Evolutionary conservation across 805 yeast genomes (phyloP).

Genomic region (Pichia nanzhaoensis): DNA sequence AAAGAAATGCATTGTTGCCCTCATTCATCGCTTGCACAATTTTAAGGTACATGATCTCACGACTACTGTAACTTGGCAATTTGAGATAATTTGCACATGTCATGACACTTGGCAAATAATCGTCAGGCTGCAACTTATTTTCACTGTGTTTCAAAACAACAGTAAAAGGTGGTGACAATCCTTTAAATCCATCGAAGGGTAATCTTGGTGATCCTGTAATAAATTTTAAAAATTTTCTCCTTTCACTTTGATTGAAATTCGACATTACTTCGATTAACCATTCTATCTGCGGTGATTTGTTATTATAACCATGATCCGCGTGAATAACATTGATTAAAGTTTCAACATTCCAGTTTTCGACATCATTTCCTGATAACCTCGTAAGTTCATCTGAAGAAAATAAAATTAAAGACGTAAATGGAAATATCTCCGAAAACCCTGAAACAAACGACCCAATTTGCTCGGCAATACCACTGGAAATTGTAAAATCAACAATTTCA

Average conservation of each 20-base stretch:
- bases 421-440: slow-evolving; percentile 82
- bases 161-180: slow-evolving; percentile 74
- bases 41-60: slow-evolving; percentile 50
- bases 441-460: slow-evolving; percentile 65
- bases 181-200: slow-evolving; percentile 90
- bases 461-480: slow-evolving; percentile 54
- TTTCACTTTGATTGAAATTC: slow-evolving; percentile 45
- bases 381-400: slow-evolving; percentile 72
- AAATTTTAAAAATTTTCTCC: slow-evolving; percentile 74
- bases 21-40: slow-evolving; percentile 70
- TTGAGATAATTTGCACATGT: slow-evolving; percentile 94
- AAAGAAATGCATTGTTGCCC: slow-evolving; percentile 81
- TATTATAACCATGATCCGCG: slow-evolving; percentile 87
- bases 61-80: slow-evolving; percentile 71
- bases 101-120: slow-evolving; percentile 93
- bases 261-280: slow-evolving; percentile 57
- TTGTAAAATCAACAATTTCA: slow-evolving; percentile 48
- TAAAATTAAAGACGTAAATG: slow-evolving; percentile 61
- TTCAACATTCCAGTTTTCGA: slow-evolving; percentile 79
- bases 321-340: slow-evolving; percentile 55
- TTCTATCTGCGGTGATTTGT: slow-evolving; percentile 58
- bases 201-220: slow-evolving; percentile 89
- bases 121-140: slow-evolving; percentile 59
- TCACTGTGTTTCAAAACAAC: slow-evolving; percentile 84
- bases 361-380: slow-evolving; percentile 64